Base-by-base conservation (phyloP, 371 early-diverging fungal genomes). In the Lichtheimia corymbifera region DNA sequence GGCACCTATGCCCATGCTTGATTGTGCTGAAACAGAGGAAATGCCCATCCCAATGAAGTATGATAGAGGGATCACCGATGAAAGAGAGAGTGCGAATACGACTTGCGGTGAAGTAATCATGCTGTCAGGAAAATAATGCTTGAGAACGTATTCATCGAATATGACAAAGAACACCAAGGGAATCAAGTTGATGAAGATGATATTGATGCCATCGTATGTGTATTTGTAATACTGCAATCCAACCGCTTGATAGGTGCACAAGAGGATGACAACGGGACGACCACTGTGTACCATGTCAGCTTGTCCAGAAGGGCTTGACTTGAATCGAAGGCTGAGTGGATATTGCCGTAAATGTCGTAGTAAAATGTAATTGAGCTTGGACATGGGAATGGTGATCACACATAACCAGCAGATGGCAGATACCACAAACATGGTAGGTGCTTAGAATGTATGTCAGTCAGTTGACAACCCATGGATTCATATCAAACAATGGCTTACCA, bases 1-100 rank as follows among this genome's bases (percentile, higher is more conserved):
- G 0, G 97, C 94, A 22, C 97, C 98, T 59, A 97, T 75, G 35
- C 91, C 93, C 65, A 95, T 77, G 43, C 91, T 90, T 5, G 95
- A 91, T 71, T 97, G 96, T 9, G 97, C 96, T 12, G 95, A 93
- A 66, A 97, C 94, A 17, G 94, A 93, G 28, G 95, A 91, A 40
- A 97, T 95, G 0, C 93, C 94, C 93, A 94, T 94, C 22, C 98
- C 98, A 71, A 98, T 97, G 68, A 97, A 93, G 68, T 97, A 98
- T 1, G 96, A 90, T 7, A 97, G 73, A 2, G 98, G 98, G 22
- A 98, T 87, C 9, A 93, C 93, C 7, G 94, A 91, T n/a, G 88
- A 76, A 40, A 98, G 77, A 15, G 93, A 89, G 43, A 88, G 64
- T 4, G 78, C 61, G 65, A 98, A 97, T n/a, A 95, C 83, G n/a